Base-by-base conservation (phyloP, 1,139 yeast species). In the Saccharomyces uvarum region DNA sequence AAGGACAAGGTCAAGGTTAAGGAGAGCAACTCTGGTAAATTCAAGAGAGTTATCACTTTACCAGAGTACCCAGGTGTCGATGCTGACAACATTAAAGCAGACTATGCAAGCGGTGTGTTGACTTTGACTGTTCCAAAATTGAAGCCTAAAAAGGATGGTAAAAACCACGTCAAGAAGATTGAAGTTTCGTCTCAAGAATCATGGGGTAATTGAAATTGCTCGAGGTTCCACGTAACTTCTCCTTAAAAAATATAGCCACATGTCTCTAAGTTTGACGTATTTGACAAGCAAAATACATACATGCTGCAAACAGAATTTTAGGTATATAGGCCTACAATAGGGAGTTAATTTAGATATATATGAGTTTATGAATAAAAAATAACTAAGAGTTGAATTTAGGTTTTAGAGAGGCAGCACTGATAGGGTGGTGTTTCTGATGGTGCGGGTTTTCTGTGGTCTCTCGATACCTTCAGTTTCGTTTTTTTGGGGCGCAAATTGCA, bases 31-130 rank as follows among this genome's bases (percentile, higher is more conserved):
- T 59, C 65, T 28, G 79, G 79, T 54, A 70, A 65, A 48, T 76
- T 76, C 60, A 73, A 71, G 60, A 69, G 79, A 59, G 66, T 65
- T n/a, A 61, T 76, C 53, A 65, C 68, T 2, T 64, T 76, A 47
- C 79, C 79, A 46, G 60, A 63, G 2, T 55, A 62, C 11, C 70
- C 71, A 9, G 70, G 70, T 49, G 57, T 76, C 47, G 77, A 75
- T 58, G 76, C 74, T 29, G 73, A 69, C 3, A 68, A 71, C 49
- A 75, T 76, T 57, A 68, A 64, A 57, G 78, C 77, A 14, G 69
- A 61, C 50, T 73, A 73, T 58, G 64, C 69, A 16, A 68, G 73
- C 52, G 79, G 79, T 59, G 70, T 76, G 28, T 64, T 76, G 59
- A 66, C 69, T 28, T 62, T 76, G 56, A 63, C 60, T 13, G 67